These are phyloP conservation scores for Boeremia lycopersici DNA, from an alignment of 2,329 filamentous ascomycete genomes.

Conservation along the genomic window DNA sequence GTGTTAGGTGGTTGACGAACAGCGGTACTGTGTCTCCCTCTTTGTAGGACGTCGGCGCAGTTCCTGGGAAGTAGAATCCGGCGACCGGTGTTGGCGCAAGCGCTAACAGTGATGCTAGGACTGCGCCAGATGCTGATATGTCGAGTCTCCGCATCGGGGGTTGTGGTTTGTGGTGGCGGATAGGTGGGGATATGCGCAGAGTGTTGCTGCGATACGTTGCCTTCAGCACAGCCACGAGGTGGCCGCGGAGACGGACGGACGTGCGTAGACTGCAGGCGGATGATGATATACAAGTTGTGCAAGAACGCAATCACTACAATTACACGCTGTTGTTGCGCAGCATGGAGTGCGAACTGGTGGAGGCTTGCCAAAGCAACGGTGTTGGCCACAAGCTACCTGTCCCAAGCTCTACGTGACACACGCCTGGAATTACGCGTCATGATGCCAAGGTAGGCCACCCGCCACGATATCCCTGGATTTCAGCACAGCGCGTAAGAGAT, in stretches of 20 bases:
- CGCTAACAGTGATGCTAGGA: constrained; percentile 47
- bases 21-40: constrained; percentile 80
- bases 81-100: constrained; percentile 47
- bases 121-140: constrained; percentile 30
- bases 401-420: constrained; percentile 25
- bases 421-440: constrained; percentile 25
- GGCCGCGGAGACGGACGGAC: constrained; percentile 20
- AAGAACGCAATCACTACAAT: background rate
- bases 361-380: constrained; percentile 22
- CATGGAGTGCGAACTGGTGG: background rate
- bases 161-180: background rate
- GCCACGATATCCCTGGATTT: constrained; percentile 3
- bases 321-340: background rate
- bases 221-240: constrained; percentile 12
- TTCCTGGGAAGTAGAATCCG: constrained; percentile 95
- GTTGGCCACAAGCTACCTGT: constrained; percentile 34
- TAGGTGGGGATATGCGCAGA: constrained; percentile 1
- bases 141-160: constrained; percentile 39
- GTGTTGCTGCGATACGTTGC: constrained; percentile 10
- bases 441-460: constrained; percentile 9
- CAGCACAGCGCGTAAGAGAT: background rate
- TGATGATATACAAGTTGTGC: background rate
- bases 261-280: background rate
- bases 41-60: constrained; percentile 92
- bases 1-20: constrained; percentile 90